A percentile compares a stretch with the other conserved stretches of the same genome.
phyloP scores from a whole-genome alignment of 2,329 filamentous ascomycete species.

The Botryotinia globosa region DNA sequence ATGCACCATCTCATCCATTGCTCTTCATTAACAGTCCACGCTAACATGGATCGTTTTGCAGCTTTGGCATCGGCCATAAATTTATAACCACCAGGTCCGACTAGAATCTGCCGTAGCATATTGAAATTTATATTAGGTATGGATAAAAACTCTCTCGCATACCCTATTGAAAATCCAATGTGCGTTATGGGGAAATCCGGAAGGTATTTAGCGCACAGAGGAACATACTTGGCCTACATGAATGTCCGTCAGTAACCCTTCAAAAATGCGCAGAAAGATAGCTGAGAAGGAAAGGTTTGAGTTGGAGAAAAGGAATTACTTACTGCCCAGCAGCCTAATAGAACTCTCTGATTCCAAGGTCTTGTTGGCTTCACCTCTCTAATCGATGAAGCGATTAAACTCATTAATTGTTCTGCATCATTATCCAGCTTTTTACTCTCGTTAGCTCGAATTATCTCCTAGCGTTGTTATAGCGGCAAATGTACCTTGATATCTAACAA shows the following conservation, averaged over 20 bases:
- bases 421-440: constrained; percentile 58
- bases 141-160: constrained; percentile 69
- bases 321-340: constrained; percentile 82
- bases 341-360: constrained; percentile 70
- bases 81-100: constrained; percentile 61
- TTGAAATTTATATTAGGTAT: constrained; percentile 73
- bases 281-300: neutral
- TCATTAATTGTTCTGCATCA: constrained; percentile 66
- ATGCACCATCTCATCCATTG: constrained; percentile 81
- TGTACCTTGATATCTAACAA: constrained; percentile 83
- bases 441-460: neutral
- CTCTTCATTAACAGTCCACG: constrained; percentile 85
- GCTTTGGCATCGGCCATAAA: constrained; percentile 63
- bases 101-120: constrained; percentile 65
- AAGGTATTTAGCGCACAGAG: constrained; percentile 58
- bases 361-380: constrained; percentile 47
- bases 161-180: constrained; percentile 57
- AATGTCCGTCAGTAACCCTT: constrained; percentile 20
- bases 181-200: constrained; percentile 63
- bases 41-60: constrained; percentile 60
- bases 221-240: constrained; percentile 61
- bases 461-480: neutral
- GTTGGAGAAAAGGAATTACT: constrained; percentile 23
- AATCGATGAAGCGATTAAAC: constrained; percentile 63
- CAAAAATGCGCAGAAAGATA: neutral